Evolutionary conservation across 441 rosid genomes (phyloP).

Genomic region (Melastoma candidum): DNA sequence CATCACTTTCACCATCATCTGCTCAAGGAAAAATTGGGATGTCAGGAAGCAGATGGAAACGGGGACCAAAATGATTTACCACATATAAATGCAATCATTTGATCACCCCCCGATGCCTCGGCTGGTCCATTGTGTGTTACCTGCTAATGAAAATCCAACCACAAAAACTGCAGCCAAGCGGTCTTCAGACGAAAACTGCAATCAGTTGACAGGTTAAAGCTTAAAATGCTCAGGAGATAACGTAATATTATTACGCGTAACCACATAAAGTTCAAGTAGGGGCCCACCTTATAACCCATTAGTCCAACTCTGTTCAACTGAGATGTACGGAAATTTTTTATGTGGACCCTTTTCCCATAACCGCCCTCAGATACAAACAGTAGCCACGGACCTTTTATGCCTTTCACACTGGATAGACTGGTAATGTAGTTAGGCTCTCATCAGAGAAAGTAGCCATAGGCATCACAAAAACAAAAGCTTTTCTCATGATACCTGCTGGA

Average conservation of each 20-base stretch:
- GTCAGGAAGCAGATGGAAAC: slow-evolving; percentile 1
- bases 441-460: neutral
- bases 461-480: slow-evolving; percentile 1
- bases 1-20: slow-evolving; percentile 94
- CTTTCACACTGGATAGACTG: slow-evolving; percentile 25
- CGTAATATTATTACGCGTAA: neutral
- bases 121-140: slow-evolving; percentile 24
- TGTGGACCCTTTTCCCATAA: slow-evolving; percentile 87
- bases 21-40: slow-evolving; percentile 6
- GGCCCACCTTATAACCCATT: slow-evolving; percentile 68
- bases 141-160: slow-evolving; percentile 80
- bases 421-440: neutral
- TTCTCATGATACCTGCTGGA: slow-evolving; percentile 35
- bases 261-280: neutral
- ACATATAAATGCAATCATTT: slow-evolving; percentile 4
- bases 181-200: slow-evolving; percentile 71
- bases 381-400: slow-evolving; percentile 71
- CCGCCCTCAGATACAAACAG: slow-evolving; percentile 84
- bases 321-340: slow-evolving; percentile 53
- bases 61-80: slow-evolving; percentile 6
- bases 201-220: slow-evolving; percentile 4
- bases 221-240: neutral
- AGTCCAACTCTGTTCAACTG: slow-evolving; percentile 76
- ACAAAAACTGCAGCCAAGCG: slow-evolving; percentile 76
- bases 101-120: neutral